These are phyloP conservation scores for Calycina marina DNA, from an alignment of 2,329 filamentous ascomycete genomes.

Conservation along the genomic window DNA sequence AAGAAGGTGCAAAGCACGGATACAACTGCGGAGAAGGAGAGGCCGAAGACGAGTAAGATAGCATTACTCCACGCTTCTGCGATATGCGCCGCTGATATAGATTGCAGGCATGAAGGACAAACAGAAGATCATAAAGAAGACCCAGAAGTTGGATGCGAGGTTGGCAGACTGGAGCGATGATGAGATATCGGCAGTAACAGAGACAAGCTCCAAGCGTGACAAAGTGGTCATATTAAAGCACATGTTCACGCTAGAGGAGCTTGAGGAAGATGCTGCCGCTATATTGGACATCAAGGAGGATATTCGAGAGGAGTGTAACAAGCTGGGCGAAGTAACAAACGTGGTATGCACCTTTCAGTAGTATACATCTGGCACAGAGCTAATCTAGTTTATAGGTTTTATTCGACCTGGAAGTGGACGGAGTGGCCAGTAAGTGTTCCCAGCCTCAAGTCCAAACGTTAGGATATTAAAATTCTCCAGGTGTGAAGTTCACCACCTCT, in stretches of 20 bases:
- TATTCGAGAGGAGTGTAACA: slow-evolving; percentile 76
- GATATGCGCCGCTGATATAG: no score
- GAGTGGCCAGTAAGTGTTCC: slow-evolving; percentile 76
- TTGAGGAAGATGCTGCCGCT: slow-evolving; percentile 71
- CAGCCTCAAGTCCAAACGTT: no score
- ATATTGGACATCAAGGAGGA: slow-evolving; percentile 90
- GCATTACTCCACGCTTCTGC: no score
- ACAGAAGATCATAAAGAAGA: slow-evolving; percentile 81
- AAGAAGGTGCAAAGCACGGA: slow-evolving; percentile 67
- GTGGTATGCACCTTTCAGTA: slow-evolving; percentile 37
- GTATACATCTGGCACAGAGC: no score
- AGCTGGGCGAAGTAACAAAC: slow-evolving; percentile 78
- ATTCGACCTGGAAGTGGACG: slow-evolving; percentile 74
- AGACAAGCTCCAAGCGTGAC: slow-evolving; percentile 42
- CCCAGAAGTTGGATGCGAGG: slow-evolving; percentile 80
- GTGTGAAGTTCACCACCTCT: slow-evolving; percentile 62
- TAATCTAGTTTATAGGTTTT: no score
- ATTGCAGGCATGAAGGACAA: slow-evolving; percentile 55
- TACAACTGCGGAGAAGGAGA: slow-evolving; percentile 27
- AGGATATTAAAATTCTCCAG: no score
- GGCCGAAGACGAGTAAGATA: slow-evolving; percentile 34
- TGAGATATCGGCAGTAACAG: slow-evolving; percentile 46
- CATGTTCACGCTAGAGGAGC: slow-evolving; percentile 80
- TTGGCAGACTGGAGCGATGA: slow-evolving; percentile 94
- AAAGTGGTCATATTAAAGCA: slow-evolving; percentile 79